Conservation (phyloP, 225 moss, liverwort and hornwort species). For the Bryoerythrophyllum caledonicum region DNA sequence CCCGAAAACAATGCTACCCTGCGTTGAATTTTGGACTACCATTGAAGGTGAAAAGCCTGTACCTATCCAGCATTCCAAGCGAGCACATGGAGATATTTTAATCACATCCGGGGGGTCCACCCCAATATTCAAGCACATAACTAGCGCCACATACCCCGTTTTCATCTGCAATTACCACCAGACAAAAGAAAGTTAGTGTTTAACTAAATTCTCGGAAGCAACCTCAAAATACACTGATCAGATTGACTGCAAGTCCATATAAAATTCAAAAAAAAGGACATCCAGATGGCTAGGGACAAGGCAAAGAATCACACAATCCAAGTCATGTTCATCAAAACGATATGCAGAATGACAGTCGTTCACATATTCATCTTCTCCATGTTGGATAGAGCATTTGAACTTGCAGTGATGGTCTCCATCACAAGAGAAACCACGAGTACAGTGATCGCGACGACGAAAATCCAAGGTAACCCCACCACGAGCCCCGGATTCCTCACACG, state of each 20-base stretch:
- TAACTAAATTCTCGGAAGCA: background rate
- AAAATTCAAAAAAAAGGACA: background rate
- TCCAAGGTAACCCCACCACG: background rate
- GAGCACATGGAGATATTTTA: slow-evolving; percentile 96
- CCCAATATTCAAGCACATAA: slow-evolving; percentile 93
- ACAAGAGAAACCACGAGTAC: too few species aligned
- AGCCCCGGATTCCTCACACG: background rate
- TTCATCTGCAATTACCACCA: slow-evolving; percentile 78
- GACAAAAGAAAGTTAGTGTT: slow-evolving; percentile 17
- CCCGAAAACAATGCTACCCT: slow-evolving; percentile 4
- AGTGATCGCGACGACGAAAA: background rate
- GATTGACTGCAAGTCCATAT: background rate
- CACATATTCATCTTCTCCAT: slow-evolving; percentile 14
- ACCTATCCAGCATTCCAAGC: slow-evolving; percentile 99
- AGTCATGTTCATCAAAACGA: background rate
- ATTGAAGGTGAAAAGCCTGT: slow-evolving; percentile 16
- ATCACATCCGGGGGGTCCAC: slow-evolving; percentile 99
- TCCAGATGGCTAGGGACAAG: background rate
- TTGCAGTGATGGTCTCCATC: too few species aligned
- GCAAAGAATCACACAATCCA: background rate
- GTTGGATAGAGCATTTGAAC: background rate
- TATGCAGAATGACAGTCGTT: background rate
- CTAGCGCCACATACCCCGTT: slow-evolving; percentile 96
- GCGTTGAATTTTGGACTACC: background rate
- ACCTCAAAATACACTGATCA: slow-evolving; percentile 1